Evolutionary conservation across 2,329 filamentous ascomycete genomes (phyloP).

Genomic region (Alternaria dauci): DNA sequence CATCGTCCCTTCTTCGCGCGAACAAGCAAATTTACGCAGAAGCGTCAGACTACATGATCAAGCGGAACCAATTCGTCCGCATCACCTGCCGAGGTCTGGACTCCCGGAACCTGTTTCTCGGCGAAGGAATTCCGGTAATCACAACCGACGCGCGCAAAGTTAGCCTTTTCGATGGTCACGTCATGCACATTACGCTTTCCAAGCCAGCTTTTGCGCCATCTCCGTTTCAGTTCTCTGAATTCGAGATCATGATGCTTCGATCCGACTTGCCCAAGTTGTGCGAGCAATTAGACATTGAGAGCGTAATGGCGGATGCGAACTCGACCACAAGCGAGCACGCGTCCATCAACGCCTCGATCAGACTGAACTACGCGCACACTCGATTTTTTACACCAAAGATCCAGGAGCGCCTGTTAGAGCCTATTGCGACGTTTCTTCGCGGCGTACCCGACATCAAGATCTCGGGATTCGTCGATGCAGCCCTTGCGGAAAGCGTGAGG

Average conservation of each 20-base stretch:
- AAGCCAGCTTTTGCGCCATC: conserved; percentile 27
- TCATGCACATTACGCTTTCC: conserved; percentile 39
- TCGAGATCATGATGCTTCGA: conserved; percentile 37
- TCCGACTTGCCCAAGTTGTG: conserved; percentile 34
- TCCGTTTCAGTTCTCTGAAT: conserved; percentile 29
- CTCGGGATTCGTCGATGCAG: conserved; percentile 25
- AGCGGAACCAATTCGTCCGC: conserved; percentile 39
- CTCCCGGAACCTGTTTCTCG: conserved; percentile 28
- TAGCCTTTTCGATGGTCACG: conserved; percentile 31
- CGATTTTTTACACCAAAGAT: conserved; percentile 28
- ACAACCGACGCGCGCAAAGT: conserved; percentile 26
- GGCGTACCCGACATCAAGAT: conserved; percentile 31
- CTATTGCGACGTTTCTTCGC: conserved; percentile 30
- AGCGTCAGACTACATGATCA: conserved; percentile 40
- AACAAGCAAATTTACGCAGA: conserved; percentile 41
- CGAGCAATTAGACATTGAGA: conserved; percentile 36
- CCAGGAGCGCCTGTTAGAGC: conserved; percentile 30
- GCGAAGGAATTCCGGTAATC: conserved; percentile 32
- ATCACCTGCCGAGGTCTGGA: conserved; percentile 36
- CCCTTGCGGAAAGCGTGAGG: conserved; percentile 21
- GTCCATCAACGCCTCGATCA: conserved; percentile 27
- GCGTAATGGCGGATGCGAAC: conserved; percentile 35
- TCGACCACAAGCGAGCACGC: conserved; percentile 30
- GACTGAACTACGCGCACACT: conserved; percentile 25
- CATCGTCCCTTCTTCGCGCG: conserved; percentile 32